Percentiles rank a stretch among this genome's conserved stretches.
These are phyloP conservation scores for Rhododendron ferrugineum DNA, from an alignment of 148 eudicot species.

Conservation along the genomic window DNA sequence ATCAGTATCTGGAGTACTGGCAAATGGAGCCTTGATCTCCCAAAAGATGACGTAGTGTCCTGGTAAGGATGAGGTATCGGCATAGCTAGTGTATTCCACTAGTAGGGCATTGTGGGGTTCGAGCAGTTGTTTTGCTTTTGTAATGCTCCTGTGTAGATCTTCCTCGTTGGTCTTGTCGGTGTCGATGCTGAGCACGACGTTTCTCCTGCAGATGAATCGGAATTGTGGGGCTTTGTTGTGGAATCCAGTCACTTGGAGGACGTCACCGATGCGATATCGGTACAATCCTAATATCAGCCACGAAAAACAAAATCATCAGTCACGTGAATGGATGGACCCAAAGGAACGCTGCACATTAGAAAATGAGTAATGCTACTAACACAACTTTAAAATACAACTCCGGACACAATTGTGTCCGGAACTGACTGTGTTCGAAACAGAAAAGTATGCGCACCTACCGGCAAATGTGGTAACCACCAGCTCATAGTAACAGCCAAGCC, in stretches of 20 bases:
- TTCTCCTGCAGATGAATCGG: constrained; percentile 68
- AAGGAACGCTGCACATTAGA: too few relatives aligned
- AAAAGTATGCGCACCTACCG: constrained; percentile 24
- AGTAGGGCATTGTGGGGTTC: constrained; percentile 48
- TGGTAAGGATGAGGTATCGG: constrained; percentile 57
- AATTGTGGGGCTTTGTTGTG: constrained; percentile 73
- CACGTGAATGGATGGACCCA: too few relatives aligned
- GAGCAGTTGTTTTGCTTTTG: constrained; percentile 44
- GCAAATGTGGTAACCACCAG: constrained; percentile 78
- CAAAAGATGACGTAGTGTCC: constrained; percentile 80
- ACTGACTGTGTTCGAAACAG: neutral
- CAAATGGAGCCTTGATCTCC: constrained; percentile 35
- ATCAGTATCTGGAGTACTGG: neutral
- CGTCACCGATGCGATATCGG: constrained; percentile 72
- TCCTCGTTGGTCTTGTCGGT: constrained; percentile 68
- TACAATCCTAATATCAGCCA: constrained; percentile 38
- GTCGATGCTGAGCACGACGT: constrained; percentile 73
- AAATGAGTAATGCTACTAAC: neutral
- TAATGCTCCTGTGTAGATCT: constrained; percentile 63
- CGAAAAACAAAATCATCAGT: neutral
- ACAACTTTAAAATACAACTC: neutral
- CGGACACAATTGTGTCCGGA: neutral
- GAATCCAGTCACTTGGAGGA: constrained; percentile 70
- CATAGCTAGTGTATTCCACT: constrained; percentile 66
- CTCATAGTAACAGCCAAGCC: constrained; percentile 54